phyloP scores from a whole-genome alignment of 208 protist genomes.

The Trypanosoma scelopori region DNA sequence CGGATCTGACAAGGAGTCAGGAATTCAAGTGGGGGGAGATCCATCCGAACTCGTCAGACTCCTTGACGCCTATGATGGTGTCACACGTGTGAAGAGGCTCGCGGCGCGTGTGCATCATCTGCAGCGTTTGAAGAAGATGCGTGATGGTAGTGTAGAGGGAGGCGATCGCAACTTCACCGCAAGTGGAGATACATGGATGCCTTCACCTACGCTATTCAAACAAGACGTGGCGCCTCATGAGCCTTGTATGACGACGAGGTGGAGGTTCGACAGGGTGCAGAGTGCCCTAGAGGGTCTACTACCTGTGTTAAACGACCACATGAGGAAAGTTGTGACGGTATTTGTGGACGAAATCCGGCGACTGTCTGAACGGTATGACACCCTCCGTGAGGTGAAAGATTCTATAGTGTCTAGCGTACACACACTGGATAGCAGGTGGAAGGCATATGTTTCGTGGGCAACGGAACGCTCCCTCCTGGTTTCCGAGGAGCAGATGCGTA shows the following conservation, averaged over 20 bases:
- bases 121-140: constrained; percentile 1
- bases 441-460: constrained; percentile 10
- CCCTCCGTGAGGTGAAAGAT: background rate
- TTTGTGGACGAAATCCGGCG: constrained; percentile 5
- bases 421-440: background rate
- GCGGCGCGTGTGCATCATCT: background rate
- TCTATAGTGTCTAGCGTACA: background rate
- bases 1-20: background rate
- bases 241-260: background rate
- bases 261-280: constrained; percentile 9
- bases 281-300: constrained; percentile 6
- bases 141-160: background rate
- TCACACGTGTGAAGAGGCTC: background rate
- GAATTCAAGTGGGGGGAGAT: background rate
- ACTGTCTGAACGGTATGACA: constrained; percentile 1
- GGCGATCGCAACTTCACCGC: background rate
- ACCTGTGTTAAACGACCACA: background rate
- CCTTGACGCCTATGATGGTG: constrained; percentile 11
- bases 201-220: background rate
- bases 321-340: background rate
- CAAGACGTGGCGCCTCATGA: background rate
- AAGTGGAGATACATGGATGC: constrained; percentile 10
- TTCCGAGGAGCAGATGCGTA: constrained; percentile 23
- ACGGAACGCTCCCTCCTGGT: constrained; percentile 17
- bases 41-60: background rate